Base-by-base conservation (phyloP, 164 flowering plant species). In the Dillenia turbinata region DNA sequence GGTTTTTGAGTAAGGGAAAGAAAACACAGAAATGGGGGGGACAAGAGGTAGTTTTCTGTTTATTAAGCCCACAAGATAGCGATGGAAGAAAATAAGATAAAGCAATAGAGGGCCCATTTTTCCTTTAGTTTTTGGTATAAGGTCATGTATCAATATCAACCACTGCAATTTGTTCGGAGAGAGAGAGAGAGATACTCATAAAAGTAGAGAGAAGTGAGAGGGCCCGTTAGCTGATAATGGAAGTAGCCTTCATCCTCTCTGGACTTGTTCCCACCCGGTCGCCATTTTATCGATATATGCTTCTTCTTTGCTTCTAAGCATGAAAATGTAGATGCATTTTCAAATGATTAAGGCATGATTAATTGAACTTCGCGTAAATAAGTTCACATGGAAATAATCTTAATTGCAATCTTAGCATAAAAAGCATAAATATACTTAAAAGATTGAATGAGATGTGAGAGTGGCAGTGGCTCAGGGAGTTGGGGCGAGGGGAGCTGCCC, bases 221-320 rank as follows among this genome's bases (percentile, higher is more conserved):
- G 76, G 55, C 59, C 73, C 79, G 65, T 15, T 26, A 53, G 64
- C 24, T 63, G 63, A 64, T 66, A 69, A 69, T 73, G 69, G 75
- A 65, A 57, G 75, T 72, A 61, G 73, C 78, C 77, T 59, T 74
- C 75, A 75, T 75, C 83, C 76, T 74, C 75, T 56, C 78, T 77
- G 75, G 78, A 71, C 44, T 57, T 62, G 78, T 56, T 71, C 73
- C 75, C 73, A 60, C 61, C 52, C 40, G 0, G 7, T 5, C 40
- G 40, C 40, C 40, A 33, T 33, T 33, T 33, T 5, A 33, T 33
- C 7, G 40, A 33, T 33, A 33, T 33, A 5, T 33, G 40, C 40
- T 33, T 33, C 40, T 33, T 33, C 40, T 33, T 33, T 33, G 40
- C 40, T 33, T 33, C 40, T 33, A 33, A 33, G 40, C 6, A 33